phyloP scores from a whole-genome alignment of 371 early-diverging fungal species.

The Coemansia sp. region DNA sequence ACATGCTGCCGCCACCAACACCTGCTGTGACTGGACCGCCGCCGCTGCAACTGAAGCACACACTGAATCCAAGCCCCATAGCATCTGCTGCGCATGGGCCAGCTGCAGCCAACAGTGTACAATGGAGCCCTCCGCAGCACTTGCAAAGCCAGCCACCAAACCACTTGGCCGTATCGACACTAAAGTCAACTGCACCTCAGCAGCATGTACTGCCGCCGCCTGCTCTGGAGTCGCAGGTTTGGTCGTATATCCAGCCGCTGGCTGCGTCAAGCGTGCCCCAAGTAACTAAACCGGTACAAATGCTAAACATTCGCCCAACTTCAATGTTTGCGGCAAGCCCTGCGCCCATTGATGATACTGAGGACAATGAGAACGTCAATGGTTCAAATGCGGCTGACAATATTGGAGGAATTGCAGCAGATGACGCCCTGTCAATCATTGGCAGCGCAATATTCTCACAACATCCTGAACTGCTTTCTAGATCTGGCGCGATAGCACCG shows the following conservation, averaged over 20 bases:
- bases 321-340: not conserved
- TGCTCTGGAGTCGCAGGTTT: slow-evolving; percentile 4
- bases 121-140: not conserved
- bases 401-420: slow-evolving; percentile 24
- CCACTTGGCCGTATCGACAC: not conserved
- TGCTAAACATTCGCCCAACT: not conserved
- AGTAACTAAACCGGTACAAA: not conserved
- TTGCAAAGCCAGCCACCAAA: slow-evolving; percentile 9
- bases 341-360: not conserved
- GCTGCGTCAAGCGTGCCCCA: not conserved
- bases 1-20: not conserved
- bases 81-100: slow-evolving; percentile 5
- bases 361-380: not conserved
- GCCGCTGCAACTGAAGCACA: slow-evolving; percentile 1
- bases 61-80: not conserved
- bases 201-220: not conserved
- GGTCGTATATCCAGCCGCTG: not conserved
- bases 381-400: not conserved
- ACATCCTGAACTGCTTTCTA: slow-evolving; percentile 12
- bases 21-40: not conserved
- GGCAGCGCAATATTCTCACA: slow-evolving; percentile 30
- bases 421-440: slow-evolving; percentile 30
- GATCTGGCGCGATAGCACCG: not conserved
- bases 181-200: not conserved
- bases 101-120: not conserved